Evolutionary conservation across 495 filamentous ascomycete genomes (phyloP), one percentile per base, ranked within the genome.

Genomic region (Patellaria atrata): DNA sequence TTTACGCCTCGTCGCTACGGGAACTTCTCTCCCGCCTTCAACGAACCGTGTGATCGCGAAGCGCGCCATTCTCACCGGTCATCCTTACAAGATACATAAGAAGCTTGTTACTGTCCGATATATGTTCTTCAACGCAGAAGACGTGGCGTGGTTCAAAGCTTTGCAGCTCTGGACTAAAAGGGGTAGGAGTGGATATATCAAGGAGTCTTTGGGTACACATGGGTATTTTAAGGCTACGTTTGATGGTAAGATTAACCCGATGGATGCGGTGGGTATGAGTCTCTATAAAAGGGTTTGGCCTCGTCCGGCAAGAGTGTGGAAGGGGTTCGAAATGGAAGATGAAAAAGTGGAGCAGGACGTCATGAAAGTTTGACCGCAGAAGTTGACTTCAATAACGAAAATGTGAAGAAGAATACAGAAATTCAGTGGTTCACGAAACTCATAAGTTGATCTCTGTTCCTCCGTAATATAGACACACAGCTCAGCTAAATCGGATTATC

Each of bases 151-250:
- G 84, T 97, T 96, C 67, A 93, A 92, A 57, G 85, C 86, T 2
- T 58, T 97, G 52, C 85, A 84, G 43, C 60, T 97, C 38, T 97
- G 87, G 83, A 97, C 89, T 21, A 82, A 71, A 59, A 60, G 89
- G 30, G 89, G 89, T 1, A 68, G 87, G 48, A 77, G 68, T 41
- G 89, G 89, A 9, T 91, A 73, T 47, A 73, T 96, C 59, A 93
- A 92, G 64, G 89, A 97, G 64, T 68, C 75, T 45, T 60, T 97
- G 42, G 89, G 89, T 48, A 97, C 89, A 18, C 89, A 97, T 60
- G 89, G 89, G 30, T 97, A 96, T 63, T 96, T 96, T 66, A 97
- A 97, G 70, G 87, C 86, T 4, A 92, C 79, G 14, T 97, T 97
- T 62, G 91, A 97, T 57, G 83, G 77, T 16, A 81, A 75, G 54